Base-by-base conservation (phyloP, 345 rosid genomes). In the Zanthoxylum bungeanum region DNA sequence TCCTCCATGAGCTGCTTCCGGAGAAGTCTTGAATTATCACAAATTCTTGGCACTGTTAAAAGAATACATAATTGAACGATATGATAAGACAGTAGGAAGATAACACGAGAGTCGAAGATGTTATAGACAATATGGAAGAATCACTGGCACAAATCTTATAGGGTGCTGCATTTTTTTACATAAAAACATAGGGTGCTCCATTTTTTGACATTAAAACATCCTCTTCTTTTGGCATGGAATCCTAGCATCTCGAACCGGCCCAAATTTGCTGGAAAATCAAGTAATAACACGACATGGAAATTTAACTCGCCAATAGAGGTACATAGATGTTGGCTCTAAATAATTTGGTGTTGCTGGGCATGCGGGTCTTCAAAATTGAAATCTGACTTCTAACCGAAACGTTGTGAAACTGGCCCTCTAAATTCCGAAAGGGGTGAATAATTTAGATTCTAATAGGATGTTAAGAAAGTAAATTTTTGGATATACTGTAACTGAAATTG, bases 171-270 rank as follows among this genome's bases (percentile, higher is more conserved):
- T n/a, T n/a, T n/a, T n/a, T n/a, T n/a, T n/a, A n/a, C n/a, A n/a
- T n/a, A n/a, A n/a, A n/a, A n/a, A n/a, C n/a, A n/a, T n/a, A n/a
- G n/a, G n/a, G n/a, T n/a, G n/a, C n/a, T n/a, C n/a, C n/a, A n/a
- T n/a, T n/a, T n/a, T n/a, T n/a, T n/a, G 64, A 93, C 98, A 96
- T 40, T 97, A 98, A 58, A 89, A 96, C 99, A 96, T 93, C 80
- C 96, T 83, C 82, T 87, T 89, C 70, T 91, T 88, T 40, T 92
- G 99, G 85, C 92, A 87, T 12, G 99, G 99, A 73, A 95, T 91
- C 89, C 99, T 82, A 37, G 91, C 99, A 71, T 95, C 98, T 76
- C 91, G 92, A 56, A 95, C 99, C 4, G 83, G 89, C 51, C 99
- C 99, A 7, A 87, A 89, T 79, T 86, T 83, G 79, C 97, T 91